Percentiles rank a stretch among this genome's conserved stretches.
Evolutionary conservation across 2,329 filamentous ascomycete genomes (phyloP).

Genomic region (Exophiala xenobiotica): DNA sequence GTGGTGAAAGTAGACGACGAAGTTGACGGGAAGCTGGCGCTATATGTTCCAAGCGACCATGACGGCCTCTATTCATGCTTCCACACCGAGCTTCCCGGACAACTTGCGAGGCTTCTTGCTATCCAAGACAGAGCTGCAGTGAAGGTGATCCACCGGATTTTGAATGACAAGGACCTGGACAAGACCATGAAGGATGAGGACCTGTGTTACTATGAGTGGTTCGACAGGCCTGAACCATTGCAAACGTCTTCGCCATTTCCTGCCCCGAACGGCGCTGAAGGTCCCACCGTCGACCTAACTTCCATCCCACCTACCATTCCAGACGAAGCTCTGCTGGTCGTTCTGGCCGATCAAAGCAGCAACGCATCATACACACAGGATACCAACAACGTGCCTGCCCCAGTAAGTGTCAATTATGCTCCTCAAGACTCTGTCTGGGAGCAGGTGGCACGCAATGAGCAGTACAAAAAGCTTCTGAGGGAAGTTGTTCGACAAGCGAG

Average conservation of each 20-base stretch:
- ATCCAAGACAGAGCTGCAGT: constrained; percentile 6
- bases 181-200: constrained; percentile 19
- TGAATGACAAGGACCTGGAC: constrained; percentile 18
- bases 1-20: constrained; percentile 7
- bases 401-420: not conserved
- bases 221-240: constrained; percentile 12
- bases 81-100: constrained; percentile 17
- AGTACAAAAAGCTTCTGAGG: constrained; percentile 13
- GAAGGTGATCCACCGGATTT: constrained; percentile 20
- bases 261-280: not conserved
- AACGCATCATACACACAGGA: not conserved
- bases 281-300: not conserved
- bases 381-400: constrained; percentile 2
- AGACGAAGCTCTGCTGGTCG: not conserved
- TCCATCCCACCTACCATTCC: not conserved
- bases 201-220: constrained; percentile 13
- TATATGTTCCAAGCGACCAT: constrained; percentile 15
- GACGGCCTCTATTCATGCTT: constrained; percentile 20
- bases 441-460: constrained; percentile 2
- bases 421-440: not conserved
- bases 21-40: constrained; percentile 7
- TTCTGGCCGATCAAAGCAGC: constrained; percentile 2
- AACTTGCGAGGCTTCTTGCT: constrained; percentile 9
- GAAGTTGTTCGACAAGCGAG: constrained; percentile 15
- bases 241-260: constrained; percentile 7